These are phyloP conservation scores for Candida dubliniensis DNA, from an alignment of 1,139 yeast species.

Conservation along the genomic window DNA sequence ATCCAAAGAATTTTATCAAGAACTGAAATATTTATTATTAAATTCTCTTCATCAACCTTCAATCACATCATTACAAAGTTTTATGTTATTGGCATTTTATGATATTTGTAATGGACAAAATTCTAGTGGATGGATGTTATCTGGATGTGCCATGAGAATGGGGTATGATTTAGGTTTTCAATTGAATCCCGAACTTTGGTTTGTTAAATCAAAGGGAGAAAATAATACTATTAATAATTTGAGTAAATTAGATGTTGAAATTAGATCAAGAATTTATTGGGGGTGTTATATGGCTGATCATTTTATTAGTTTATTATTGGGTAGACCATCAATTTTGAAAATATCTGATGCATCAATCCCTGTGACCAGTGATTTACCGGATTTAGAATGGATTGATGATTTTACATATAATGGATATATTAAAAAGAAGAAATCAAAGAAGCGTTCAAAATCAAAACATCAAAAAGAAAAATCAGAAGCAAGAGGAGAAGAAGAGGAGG, in stretches of 20 bases:
- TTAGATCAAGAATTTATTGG: constrained; percentile 64
- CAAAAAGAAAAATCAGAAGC: too few species aligned
- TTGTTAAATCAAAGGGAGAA: constrained; percentile 29
- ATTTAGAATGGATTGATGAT: constrained; percentile 55
- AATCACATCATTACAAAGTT: constrained; percentile 49
- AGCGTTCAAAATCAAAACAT: background rate
- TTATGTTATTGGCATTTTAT: constrained; percentile 51
- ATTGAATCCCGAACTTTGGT: constrained; percentile 62
- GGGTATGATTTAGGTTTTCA: constrained; percentile 68
- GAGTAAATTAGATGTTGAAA: constrained; percentile 46
- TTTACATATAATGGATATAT: constrained; percentile 35
- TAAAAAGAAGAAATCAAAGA: constrained; percentile 13
- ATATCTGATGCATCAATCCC: constrained; percentile 60
- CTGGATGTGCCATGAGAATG: constrained; percentile 63
- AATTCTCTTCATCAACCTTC: constrained; percentile 40
- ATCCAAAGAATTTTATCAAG: constrained; percentile 44
- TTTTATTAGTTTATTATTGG: constrained; percentile 56
- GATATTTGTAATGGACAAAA: constrained; percentile 58
- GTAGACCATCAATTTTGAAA: constrained; percentile 58
- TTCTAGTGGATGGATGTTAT: constrained; percentile 61
- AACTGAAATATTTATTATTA: constrained; percentile 45
- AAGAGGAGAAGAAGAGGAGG: too few species aligned
- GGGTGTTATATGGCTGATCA: constrained; percentile 68
- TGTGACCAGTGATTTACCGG: constrained; percentile 62
- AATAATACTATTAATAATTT: constrained; percentile 16